These are phyloP conservation scores for Dictyophora rubrovolvata DNA, from an alignment of 768 basidiomycete species.

Conservation along the genomic window DNA sequence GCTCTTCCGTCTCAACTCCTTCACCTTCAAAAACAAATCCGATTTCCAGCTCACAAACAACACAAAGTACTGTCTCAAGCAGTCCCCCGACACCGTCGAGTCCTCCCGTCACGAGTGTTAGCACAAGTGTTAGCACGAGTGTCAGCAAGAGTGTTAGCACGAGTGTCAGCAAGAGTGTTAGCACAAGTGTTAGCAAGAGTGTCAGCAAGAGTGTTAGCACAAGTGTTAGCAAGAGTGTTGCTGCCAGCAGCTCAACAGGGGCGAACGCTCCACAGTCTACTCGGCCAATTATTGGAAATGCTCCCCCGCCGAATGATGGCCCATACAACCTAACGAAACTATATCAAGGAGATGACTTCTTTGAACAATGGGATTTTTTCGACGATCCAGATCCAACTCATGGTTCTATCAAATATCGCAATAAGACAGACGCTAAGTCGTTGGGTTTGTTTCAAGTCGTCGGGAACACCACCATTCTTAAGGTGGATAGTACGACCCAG, in stretches of 20 bases:
- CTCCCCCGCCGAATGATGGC: neutral
- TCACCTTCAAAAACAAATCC: too few relatives aligned
- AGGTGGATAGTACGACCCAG: conserved; percentile 46
- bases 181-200: too few relatives aligned
- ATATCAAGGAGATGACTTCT: conserved; percentile 44
- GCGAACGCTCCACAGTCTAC: neutral
- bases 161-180: too few relatives aligned
- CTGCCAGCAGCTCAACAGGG: neutral
- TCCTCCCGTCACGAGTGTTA: too few relatives aligned
- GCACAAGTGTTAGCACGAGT: too few relatives aligned
- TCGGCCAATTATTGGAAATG: neutral
- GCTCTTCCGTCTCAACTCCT: too few relatives aligned
- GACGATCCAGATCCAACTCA: conserved; percentile 53
- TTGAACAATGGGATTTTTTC: conserved; percentile 64
- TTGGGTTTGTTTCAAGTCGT: conserved; percentile 55
- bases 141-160: too few relatives aligned
- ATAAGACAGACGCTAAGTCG: conserved; percentile 32
- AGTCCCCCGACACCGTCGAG: too few relatives aligned
- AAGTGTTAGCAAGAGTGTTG: too few relatives aligned
- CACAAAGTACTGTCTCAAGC: too few relatives aligned
- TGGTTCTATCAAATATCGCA: conserved; percentile 55
- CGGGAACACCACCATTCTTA: conserved; percentile 46
- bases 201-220: too few relatives aligned
- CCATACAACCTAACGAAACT: conserved; percentile 28
- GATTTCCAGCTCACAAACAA: too few relatives aligned